These are phyloP conservation scores for Kazachstania psychrophila DNA, from an alignment of 805 yeast genomes.

Conservation along the genomic window DNA sequence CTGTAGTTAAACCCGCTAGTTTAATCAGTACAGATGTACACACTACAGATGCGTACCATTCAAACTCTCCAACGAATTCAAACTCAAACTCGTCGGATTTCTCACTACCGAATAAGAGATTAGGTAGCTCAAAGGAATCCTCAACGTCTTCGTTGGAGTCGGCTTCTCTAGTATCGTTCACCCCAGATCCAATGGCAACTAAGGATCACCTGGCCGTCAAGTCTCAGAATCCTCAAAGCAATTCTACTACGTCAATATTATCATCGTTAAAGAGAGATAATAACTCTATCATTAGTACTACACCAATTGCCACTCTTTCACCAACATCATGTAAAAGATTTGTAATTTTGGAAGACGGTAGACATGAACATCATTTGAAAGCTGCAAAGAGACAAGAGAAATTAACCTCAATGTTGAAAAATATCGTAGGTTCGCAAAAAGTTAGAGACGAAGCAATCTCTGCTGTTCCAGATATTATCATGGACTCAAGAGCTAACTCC, in stretches of 20 bases:
- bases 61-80: conserved; percentile 4
- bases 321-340: conserved; percentile 37
- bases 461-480: conserved; percentile 60
- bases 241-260: too few species aligned
- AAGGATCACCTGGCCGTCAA: too few species aligned
- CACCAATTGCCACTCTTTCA: neutral
- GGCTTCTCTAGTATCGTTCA: too few species aligned
- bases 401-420: conserved; percentile 63
- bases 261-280: too few species aligned
- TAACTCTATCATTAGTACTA: too few species aligned
- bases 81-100: conserved; percentile 5
- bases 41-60: too few species aligned
- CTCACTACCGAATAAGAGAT: conserved; percentile 4
- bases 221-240: too few species aligned
- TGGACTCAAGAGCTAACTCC: conserved; percentile 16
- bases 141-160: conserved; percentile 1
- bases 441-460: conserved; percentile 60
- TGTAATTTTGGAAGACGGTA: conserved; percentile 52
- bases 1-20: neutral
- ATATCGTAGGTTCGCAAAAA: conserved; percentile 64
- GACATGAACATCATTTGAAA: conserved; percentile 71
- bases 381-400: conserved; percentile 75
- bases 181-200: too few species aligned
- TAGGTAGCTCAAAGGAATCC: conserved; percentile 2
- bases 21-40: too few species aligned